Evolutionary conservation across 495 filamentous ascomycete species (phyloP).

Genomic region (Aspergillus kassunensis): DNA sequence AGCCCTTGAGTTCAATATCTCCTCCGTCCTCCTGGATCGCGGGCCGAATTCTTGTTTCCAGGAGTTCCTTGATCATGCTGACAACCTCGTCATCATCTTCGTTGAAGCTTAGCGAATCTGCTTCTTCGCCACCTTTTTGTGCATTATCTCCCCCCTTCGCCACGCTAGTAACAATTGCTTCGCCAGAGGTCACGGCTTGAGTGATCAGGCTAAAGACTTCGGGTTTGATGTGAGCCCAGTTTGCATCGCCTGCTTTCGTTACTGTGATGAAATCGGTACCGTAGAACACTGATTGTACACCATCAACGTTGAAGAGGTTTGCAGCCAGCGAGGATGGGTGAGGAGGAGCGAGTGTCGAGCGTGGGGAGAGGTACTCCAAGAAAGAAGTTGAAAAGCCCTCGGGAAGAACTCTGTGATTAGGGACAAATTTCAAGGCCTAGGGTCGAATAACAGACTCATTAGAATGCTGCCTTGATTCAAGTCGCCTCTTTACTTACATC

Average conservation of each 20-base stretch:
- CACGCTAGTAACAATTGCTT: slow-evolving; percentile 71
- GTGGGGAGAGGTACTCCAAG: slow-evolving; percentile 85
- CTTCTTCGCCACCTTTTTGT: slow-evolving; percentile 51
- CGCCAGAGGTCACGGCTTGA: slow-evolving; percentile 77
- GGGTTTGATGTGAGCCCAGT: slow-evolving; percentile 93
- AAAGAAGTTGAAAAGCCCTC: slow-evolving; percentile 66
- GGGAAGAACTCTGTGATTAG: slow-evolving; percentile 78
- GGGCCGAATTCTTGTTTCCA: slow-evolving; percentile 91
- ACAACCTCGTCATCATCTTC: slow-evolving; percentile 91
- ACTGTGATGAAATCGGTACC: slow-evolving; percentile 95
- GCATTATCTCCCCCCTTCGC: slow-evolving; percentile 55
- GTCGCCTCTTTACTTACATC: slow-evolving; percentile 73
- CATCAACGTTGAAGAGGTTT: slow-evolving; percentile 84
- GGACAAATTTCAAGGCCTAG: slow-evolving; percentile 85
- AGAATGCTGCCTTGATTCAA: neutral
- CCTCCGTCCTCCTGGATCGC: slow-evolving; percentile 97
- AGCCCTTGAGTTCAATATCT: slow-evolving; percentile 91
- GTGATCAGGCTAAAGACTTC: slow-evolving; percentile 95
- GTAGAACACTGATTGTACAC: slow-evolving; percentile 91
- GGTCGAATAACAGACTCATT: neutral
- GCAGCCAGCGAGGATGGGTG: slow-evolving; percentile 92
- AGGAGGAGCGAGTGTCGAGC: slow-evolving; percentile 81
- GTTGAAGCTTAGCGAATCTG: slow-evolving; percentile 70
- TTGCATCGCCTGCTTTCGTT: slow-evolving; percentile 78
- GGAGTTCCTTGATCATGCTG: slow-evolving; percentile 96